These are phyloP conservation scores for Salix koriyanagi DNA, from an alignment of 345 rosid species.

Conservation along the genomic window DNA sequence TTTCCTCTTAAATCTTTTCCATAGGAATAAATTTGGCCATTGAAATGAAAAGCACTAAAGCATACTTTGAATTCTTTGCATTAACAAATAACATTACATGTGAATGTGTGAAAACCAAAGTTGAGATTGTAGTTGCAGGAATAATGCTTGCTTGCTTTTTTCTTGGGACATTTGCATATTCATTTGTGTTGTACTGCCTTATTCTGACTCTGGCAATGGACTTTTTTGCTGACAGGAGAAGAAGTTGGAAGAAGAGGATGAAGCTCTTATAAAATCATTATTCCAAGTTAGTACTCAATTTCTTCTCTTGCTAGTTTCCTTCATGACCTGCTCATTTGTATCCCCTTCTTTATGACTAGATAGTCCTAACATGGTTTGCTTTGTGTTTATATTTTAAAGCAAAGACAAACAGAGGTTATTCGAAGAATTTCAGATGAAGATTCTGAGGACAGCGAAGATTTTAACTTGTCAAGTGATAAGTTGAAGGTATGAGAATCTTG, in stretches of 20 bases:
- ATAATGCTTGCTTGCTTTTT: neutral
- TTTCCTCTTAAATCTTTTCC: neutral
- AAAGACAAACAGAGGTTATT: conserved; percentile 46
- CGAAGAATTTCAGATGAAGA: conserved; percentile 61
- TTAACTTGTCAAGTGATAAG: conserved; percentile 9
- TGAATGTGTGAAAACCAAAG: neutral
- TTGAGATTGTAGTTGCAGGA: neutral
- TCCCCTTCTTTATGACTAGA: neutral
- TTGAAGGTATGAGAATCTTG: conserved; percentile 23
- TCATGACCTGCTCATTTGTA: neutral
- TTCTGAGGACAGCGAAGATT: conserved; percentile 19
- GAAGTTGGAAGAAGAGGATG: conserved; percentile 64
- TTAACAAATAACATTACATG: no score
- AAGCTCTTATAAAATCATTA: conserved; percentile 63
- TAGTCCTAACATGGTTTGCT: neutral
- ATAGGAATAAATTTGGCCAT: neutral
- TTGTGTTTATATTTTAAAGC: conserved; percentile 10
- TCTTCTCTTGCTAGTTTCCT: neutral
- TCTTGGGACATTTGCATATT: neutral
- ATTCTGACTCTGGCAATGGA: neutral
- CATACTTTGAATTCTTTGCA: neutral
- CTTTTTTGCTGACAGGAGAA: conserved; percentile 36
- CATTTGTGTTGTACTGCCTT: neutral
- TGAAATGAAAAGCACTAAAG: neutral
- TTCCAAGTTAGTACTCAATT: conserved; percentile 42